A percentile compares a stretch with the other conserved stretches of the same genome.
These are phyloP conservation scores for Trichoderma sp. DNA, from an alignment of 2,329 filamentous ascomycete genomes.

Conservation along the genomic window DNA sequence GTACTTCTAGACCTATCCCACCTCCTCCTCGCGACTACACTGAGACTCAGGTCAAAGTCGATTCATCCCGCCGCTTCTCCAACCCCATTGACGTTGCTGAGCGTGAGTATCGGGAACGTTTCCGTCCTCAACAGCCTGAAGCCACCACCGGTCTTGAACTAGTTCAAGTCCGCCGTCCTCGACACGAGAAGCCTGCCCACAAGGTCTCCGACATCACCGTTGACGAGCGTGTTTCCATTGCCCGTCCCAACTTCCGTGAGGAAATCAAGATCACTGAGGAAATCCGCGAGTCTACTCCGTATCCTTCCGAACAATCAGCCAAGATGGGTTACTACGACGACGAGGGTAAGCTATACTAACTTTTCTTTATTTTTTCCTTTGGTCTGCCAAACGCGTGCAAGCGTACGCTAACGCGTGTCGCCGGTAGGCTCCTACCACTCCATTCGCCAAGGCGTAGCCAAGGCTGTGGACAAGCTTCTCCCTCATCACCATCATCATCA, in stretches of 20 bases:
- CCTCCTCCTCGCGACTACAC: constrained; percentile 45
- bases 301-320: constrained; percentile 43
- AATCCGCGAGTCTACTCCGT: constrained; percentile 57
- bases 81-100: constrained; percentile 61
- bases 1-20: constrained; percentile 31
- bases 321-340: constrained; percentile 67
- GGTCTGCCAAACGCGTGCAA: constrained; percentile 7
- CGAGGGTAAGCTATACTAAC: constrained; percentile 45
- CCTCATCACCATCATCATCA: constrained; percentile 47
- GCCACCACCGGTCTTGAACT: constrained; percentile 5
- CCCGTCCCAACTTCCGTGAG: constrained; percentile 49
- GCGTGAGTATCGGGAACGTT: constrained; percentile 61
- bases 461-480: constrained; percentile 54
- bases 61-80: constrained; percentile 41
- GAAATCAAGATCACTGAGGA: constrained; percentile 61
- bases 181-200: constrained; percentile 25
- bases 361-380: neutral
- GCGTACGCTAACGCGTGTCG: constrained; percentile 23
- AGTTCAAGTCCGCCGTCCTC: neutral
- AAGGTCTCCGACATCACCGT: constrained; percentile 38
- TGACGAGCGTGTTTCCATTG: constrained; percentile 34
- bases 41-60: constrained; percentile 65
- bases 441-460: constrained; percentile 54
- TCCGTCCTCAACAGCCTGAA: constrained; percentile 31
- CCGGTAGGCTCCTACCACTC: constrained; percentile 56